phyloP scores from a whole-genome alignment of 1,284 basidiomycete species.

The Irpex sp. region DNA sequence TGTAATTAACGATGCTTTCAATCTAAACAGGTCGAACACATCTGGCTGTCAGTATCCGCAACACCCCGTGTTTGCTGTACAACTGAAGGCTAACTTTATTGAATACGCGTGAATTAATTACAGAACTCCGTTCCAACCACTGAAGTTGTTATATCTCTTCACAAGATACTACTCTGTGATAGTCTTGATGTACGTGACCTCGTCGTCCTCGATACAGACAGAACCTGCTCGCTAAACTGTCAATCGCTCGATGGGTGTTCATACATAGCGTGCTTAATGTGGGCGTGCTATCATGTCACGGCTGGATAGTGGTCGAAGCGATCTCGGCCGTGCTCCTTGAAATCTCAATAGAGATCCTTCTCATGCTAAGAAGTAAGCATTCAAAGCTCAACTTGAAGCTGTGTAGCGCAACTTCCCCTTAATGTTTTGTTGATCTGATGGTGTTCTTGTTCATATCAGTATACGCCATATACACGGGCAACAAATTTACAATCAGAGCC shows the following conservation, averaged over 20 bases:
- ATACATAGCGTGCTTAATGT: slow-evolving; percentile 17
- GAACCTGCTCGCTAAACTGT: not conserved
- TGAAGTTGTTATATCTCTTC: slow-evolving; percentile 23
- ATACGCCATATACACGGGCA: slow-evolving; percentile 26
- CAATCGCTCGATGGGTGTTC: not conserved
- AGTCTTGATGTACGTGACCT: slow-evolving; percentile 20
- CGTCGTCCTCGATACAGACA: not conserved
- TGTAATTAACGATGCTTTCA: not conserved
- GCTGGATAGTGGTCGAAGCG: slow-evolving; percentile 28
- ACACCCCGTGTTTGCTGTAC: not conserved
- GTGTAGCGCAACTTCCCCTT: too few relatives aligned
- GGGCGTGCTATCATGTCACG: slow-evolving; percentile 17
- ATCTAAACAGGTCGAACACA: slow-evolving; percentile 12
- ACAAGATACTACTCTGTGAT: slow-evolving; percentile 23
- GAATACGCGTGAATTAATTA: not conserved
- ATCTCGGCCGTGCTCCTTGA: slow-evolving; percentile 26
- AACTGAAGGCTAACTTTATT: not conserved
- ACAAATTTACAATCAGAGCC: slow-evolving; percentile 12
- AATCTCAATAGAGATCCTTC: slow-evolving; percentile 24
- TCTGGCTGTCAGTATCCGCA: slow-evolving; percentile 13
- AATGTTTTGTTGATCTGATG: not conserved
- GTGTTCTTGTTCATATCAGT: slow-evolving; percentile 14
- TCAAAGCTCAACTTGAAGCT: too few relatives aligned
- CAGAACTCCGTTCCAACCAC: slow-evolving; percentile 22
- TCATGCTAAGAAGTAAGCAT: slow-evolving; percentile 27